Conservation (phyloP, 106 monocot genomes). For the Dendrobium nobile region DNA sequence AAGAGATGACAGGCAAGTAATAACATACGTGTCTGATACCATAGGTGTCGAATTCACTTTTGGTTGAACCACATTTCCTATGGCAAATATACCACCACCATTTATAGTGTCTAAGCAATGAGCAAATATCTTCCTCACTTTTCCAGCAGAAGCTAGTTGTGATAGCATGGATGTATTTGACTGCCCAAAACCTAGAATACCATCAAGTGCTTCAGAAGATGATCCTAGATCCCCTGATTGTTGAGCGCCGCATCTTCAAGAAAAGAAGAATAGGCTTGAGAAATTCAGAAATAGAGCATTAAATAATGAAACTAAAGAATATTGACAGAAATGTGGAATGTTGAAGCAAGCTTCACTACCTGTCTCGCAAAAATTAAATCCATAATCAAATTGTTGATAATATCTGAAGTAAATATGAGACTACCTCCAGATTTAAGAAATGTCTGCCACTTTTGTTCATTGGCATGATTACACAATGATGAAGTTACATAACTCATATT, state of each 20-base stretch:
- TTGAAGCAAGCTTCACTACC: not conserved
- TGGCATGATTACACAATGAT: not conserved
- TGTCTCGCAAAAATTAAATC: not conserved
- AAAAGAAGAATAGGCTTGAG: not conserved
- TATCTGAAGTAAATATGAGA: not conserved
- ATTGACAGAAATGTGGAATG: not conserved
- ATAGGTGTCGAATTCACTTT: slow-evolving; percentile 82
- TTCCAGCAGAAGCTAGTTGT: slow-evolving; percentile 69
- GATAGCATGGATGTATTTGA: slow-evolving; percentile 83
- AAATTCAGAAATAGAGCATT: not conserved
- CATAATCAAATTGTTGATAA: not conserved
- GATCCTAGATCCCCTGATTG: slow-evolving; percentile 73
- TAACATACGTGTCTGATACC: slow-evolving; percentile 63
- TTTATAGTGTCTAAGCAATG: slow-evolving; percentile 84
- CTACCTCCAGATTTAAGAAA: not conserved
- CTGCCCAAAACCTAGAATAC: slow-evolving; percentile 92
- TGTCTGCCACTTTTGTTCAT: not conserved
- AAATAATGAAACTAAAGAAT: not conserved
- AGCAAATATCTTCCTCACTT: slow-evolving; percentile 83
- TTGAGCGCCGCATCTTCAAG: slow-evolving; percentile 42
- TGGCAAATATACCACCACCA: slow-evolving; percentile 93
- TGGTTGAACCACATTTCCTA: slow-evolving; percentile 86
- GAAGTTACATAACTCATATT: not conserved
- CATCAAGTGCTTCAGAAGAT: slow-evolving; percentile 75
- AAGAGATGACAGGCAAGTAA: not conserved